These are phyloP conservation scores for Blastobotrys peoriensis DNA, from an alignment of 805 yeast genomes.

Conservation along the genomic window DNA sequence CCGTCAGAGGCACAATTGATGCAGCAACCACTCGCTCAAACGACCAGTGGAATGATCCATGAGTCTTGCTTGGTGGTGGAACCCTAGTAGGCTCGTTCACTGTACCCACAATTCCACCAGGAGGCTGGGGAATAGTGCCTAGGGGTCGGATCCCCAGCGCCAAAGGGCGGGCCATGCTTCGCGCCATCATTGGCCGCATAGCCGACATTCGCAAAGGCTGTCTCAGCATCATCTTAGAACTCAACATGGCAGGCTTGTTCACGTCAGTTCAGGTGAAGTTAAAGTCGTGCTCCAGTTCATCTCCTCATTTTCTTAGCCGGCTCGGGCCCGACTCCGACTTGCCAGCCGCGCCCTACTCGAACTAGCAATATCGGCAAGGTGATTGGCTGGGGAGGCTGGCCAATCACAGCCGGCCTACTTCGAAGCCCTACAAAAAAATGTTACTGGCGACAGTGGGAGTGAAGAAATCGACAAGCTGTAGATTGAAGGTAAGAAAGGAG, in stretches of 20 bases:
- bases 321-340: too few species aligned
- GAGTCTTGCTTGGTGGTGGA: constrained; percentile 56
- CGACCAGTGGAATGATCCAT: constrained; percentile 94
- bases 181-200: constrained; percentile 1
- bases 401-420: background rate
- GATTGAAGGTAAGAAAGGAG: too few species aligned
- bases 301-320: too few species aligned
- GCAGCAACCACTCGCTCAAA: constrained; percentile 69
- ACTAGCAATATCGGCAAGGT: background rate
- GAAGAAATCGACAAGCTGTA: background rate
- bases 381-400: constrained; percentile 2
- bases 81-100: constrained; percentile 80
- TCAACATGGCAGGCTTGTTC: too few species aligned
- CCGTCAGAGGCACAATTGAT: constrained; percentile 68
- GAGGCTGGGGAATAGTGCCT: constrained; percentile 60
- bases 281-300: too few species aligned
- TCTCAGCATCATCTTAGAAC: too few species aligned
- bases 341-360: too few species aligned
- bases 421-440: background rate
- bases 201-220: background rate
- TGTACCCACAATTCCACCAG: constrained; percentile 87
- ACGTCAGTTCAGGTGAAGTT: too few species aligned
- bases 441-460: background rate
- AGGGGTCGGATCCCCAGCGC: background rate
- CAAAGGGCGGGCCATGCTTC: background rate